phyloP scores from a whole-genome alignment of 352 stramenopile species.

The Thraustotheca clavata region DNA sequence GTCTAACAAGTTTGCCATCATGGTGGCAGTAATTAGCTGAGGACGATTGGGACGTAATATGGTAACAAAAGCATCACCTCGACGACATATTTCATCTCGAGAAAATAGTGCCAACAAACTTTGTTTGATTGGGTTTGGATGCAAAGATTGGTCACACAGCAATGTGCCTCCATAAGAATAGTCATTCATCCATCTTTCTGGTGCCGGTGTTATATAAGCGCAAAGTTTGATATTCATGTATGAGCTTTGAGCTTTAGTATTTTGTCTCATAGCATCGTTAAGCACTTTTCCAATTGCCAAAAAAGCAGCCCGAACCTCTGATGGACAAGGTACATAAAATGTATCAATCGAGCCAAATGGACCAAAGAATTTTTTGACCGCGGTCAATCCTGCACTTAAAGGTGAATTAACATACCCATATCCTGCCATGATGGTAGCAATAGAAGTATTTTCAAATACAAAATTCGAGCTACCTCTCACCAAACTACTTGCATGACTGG shows the following conservation, averaged over 20 bases:
- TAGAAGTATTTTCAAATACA: conserved; percentile 1
- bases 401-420: background rate
- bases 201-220: background rate
- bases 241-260: no score
- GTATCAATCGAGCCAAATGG: conserved; percentile 7
- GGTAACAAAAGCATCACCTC: background rate
- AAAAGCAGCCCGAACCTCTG: background rate
- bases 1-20: background rate
- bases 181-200: background rate
- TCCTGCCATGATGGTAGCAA: background rate
- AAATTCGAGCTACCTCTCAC: background rate
- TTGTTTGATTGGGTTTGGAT: background rate
- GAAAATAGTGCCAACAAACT: background rate
- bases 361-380: background rate
- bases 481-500: background rate
- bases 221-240: background rate
- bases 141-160: background rate
- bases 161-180: background rate
- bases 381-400: background rate
- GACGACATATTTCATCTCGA: background rate
- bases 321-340: background rate
- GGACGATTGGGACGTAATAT: background rate
- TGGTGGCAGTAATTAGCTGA: background rate
- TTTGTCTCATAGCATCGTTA: background rate
- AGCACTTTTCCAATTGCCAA: background rate